phyloP scores from a whole-genome alignment of 768 basidiomycete genomes.

The Pulveroboletus sp. region DNA sequence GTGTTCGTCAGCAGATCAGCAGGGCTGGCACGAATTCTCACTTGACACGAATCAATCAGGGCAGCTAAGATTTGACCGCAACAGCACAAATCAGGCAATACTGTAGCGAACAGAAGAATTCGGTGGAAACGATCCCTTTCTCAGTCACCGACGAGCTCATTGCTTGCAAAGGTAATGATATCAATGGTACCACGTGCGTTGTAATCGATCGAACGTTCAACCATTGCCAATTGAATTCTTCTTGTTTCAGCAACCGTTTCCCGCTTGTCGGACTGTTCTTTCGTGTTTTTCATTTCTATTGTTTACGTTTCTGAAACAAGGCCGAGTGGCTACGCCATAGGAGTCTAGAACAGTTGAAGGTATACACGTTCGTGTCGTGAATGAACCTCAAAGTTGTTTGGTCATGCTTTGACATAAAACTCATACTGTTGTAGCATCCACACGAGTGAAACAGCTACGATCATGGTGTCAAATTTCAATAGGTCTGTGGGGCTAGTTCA shows the following conservation, averaged over 20 bases:
- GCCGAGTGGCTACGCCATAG: slow-evolving; percentile 4
- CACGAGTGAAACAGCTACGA: slow-evolving; percentile 58
- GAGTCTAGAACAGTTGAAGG: background rate
- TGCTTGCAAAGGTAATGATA: background rate
- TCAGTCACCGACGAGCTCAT: background rate
- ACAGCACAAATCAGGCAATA: too few relatives aligned
- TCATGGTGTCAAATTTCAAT: slow-evolving; percentile 14
- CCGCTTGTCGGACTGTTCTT: slow-evolving; percentile 1
- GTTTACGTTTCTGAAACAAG: background rate
- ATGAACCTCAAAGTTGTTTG: background rate
- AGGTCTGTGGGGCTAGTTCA: slow-evolving; percentile 11
- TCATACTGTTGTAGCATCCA: slow-evolving; percentile 88
- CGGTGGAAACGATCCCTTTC: too few relatives aligned
- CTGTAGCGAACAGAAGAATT: too few relatives aligned
- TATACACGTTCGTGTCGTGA: background rate
- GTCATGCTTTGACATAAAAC: slow-evolving; percentile 58
- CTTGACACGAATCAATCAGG: slow-evolving; percentile 1
- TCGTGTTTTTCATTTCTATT: too few relatives aligned
- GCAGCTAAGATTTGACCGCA: slow-evolving; percentile 8
- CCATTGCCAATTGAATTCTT: background rate
- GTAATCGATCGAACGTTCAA: background rate
- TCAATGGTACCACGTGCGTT: background rate
- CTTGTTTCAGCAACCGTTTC: slow-evolving; percentile 14
- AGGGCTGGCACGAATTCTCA: background rate
- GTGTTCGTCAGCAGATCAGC: too few relatives aligned